Evolutionary conservation across 352 stramenopile genomes (phyloP).

Genomic region (Globisporangium barbulae): DNA sequence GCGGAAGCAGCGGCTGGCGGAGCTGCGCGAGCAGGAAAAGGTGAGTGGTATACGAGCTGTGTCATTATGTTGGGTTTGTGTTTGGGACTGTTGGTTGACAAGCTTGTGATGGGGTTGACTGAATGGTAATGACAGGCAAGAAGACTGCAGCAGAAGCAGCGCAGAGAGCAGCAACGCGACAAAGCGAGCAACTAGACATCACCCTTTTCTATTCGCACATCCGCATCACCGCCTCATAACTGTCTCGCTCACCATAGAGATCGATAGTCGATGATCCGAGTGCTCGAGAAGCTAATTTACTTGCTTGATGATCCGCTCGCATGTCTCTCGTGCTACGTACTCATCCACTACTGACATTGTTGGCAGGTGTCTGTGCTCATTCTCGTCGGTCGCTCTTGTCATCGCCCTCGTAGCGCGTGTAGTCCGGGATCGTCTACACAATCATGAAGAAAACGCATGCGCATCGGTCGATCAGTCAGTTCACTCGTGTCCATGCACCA

Average conservation of each 20-base stretch:
- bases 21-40: slow-evolving; percentile 73
- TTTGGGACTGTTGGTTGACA: background rate
- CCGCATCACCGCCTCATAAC: background rate
- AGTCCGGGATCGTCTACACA: slow-evolving; percentile 15
- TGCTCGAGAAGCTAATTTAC: background rate
- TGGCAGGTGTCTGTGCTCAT: background rate
- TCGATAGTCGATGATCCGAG: background rate
- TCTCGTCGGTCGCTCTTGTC: slow-evolving; percentile 13
- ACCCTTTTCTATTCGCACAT: background rate
- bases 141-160: slow-evolving; percentile 50
- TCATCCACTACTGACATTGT: background rate
- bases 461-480: slow-evolving; percentile 6
- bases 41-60: slow-evolving; percentile 17
- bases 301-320: background rate
- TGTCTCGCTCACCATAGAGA: background rate
- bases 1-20: slow-evolving; percentile 57
- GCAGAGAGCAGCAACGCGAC: slow-evolving; percentile 25
- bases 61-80: background rate
- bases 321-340: background rate
- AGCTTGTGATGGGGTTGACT: background rate
- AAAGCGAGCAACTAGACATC: slow-evolving; percentile 1
- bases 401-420: slow-evolving; percentile 12
- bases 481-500: background rate
- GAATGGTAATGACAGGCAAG: slow-evolving; percentile 29
- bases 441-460: background rate